Evolutionary conservation across 345 rosid species (phyloP).

Genomic region (Aurinia saxatilis): DNA sequence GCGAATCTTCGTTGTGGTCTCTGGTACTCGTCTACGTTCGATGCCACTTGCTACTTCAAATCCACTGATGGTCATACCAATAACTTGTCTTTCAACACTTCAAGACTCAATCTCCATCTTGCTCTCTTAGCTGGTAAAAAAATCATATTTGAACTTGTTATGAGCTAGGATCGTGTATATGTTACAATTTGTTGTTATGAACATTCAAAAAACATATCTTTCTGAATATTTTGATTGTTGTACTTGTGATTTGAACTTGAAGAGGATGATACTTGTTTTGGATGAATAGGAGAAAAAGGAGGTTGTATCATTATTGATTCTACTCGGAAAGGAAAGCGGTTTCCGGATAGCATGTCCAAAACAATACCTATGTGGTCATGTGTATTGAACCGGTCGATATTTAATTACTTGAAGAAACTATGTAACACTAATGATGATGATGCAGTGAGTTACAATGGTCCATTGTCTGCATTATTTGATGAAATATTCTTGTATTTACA

Average conservation of each 20-base stretch:
- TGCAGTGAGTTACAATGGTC: slow-evolving; percentile 36
- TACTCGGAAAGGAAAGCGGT: slow-evolving; percentile 81
- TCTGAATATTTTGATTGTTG: background rate
- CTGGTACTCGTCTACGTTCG: slow-evolving; percentile 70
- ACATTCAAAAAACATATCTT: background rate
- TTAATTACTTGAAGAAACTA: slow-evolving; percentile 29
- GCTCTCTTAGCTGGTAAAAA: slow-evolving; percentile 60
- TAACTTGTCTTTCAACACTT: slow-evolving; percentile 76
- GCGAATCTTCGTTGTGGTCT: slow-evolving; percentile 96
- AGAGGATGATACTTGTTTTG: background rate
- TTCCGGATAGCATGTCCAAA: slow-evolving; percentile 96
- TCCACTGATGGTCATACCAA: slow-evolving; percentile 95
- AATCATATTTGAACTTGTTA: background rate
- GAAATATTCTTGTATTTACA: background rate
- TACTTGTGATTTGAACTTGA: background rate
- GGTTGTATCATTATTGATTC: slow-evolving; percentile 88
- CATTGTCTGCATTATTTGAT: background rate
- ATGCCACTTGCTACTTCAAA: slow-evolving; percentile 83
- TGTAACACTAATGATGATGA: slow-evolving; percentile 21
- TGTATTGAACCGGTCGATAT: slow-evolving; percentile 63
- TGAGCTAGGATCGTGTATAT: too few relatives aligned
- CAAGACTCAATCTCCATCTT: slow-evolving; percentile 85
- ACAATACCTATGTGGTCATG: slow-evolving; percentile 95
- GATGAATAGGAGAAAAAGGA: slow-evolving; percentile 72
- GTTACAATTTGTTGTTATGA: too few relatives aligned